Evolutionary conservation across 768 basidiomycete genomes (phyloP).

Genomic region (Suillus paluster): DNA sequence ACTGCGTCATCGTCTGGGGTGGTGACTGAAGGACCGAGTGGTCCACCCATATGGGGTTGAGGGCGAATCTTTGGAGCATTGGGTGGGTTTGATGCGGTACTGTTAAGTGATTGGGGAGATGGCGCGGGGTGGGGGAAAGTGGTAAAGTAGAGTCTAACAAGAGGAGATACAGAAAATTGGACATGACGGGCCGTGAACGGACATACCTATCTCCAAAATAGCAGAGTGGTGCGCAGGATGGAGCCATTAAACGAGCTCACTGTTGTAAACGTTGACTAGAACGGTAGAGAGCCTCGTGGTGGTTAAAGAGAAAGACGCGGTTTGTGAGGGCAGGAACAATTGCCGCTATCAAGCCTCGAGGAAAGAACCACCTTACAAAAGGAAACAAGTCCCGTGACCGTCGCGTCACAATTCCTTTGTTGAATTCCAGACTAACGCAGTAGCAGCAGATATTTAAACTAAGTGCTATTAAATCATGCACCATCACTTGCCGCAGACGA

Average conservation of each 20-base stretch:
- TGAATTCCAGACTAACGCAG: too few species aligned
- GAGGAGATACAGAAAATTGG: conserved; percentile 9
- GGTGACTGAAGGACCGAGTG: conserved; percentile 50
- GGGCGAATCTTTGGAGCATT: conserved; percentile 67
- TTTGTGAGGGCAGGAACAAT: conserved; percentile 12
- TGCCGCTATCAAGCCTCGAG: conserved; percentile 31
- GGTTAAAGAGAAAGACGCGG: conserved; percentile 16
- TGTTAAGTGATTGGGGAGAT: conserved; percentile 65
- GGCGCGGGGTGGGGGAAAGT: conserved; percentile 84
- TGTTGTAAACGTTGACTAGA: neutral
- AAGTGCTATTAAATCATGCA: neutral
- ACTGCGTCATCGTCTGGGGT: conserved; percentile 75
- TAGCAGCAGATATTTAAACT: neutral
- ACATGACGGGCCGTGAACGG: conserved; percentile 15
- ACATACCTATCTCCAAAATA: conserved; percentile 77
- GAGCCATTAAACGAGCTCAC: conserved; percentile 34
- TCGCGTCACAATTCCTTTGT: conserved; percentile 29
- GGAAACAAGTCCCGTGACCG: conserved; percentile 41
- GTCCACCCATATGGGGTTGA: conserved; percentile 59
- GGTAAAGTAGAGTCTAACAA: conserved; percentile 79
- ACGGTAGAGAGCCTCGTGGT: conserved; percentile 5
- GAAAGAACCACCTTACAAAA: conserved; percentile 31
- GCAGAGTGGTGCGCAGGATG: conserved; percentile 75
- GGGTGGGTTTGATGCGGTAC: conserved; percentile 51
- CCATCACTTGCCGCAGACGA: too few species aligned